Percentiles rank a stretch among this genome's conserved stretches.
phyloP scores from a whole-genome alignment of 1,284 basidiomycete genomes.

The Cystobasidium slooffiae region DNA sequence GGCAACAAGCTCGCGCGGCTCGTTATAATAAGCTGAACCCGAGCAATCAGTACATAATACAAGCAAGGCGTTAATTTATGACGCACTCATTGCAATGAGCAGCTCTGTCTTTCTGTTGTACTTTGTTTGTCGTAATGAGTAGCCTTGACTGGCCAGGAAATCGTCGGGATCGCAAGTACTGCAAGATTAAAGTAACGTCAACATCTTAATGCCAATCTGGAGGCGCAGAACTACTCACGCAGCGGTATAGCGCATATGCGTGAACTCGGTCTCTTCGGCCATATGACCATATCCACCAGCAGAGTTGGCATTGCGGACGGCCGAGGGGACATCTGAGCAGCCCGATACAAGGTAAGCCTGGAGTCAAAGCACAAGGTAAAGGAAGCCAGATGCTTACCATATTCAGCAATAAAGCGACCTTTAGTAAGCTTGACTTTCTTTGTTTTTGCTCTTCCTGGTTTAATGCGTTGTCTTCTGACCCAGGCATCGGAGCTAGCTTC shows the following conservation, averaged over 20 bases:
- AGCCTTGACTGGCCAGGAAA: conserved; percentile 72
- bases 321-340: conserved; percentile 50
- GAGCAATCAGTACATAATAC: not conserved
- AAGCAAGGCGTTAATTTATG: not conserved
- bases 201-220: no score
- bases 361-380: not conserved
- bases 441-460: conserved; percentile 60
- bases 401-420: conserved; percentile 79
- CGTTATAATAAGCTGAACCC: conserved; percentile 37
- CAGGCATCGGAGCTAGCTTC: conserved; percentile 49
- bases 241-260: conserved; percentile 86
- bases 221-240: conserved; percentile 65
- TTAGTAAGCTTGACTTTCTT: conserved; percentile 79
- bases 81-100: conserved; percentile 64
- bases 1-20: conserved; percentile 35
- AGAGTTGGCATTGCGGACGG: conserved; percentile 63
- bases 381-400: conserved; percentile 22
- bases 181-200: not conserved
- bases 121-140: conserved; percentile 78
- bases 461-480: conserved; percentile 50
- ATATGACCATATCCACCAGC: conserved; percentile 42
- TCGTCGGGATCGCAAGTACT: conserved; percentile 82
- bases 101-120: conserved; percentile 92
- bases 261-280: conserved; percentile 77
- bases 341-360: not conserved